Evolutionary conservation across 2,329 filamentous ascomycete genomes (phyloP).

Genomic region (Boeremia exigua): DNA sequence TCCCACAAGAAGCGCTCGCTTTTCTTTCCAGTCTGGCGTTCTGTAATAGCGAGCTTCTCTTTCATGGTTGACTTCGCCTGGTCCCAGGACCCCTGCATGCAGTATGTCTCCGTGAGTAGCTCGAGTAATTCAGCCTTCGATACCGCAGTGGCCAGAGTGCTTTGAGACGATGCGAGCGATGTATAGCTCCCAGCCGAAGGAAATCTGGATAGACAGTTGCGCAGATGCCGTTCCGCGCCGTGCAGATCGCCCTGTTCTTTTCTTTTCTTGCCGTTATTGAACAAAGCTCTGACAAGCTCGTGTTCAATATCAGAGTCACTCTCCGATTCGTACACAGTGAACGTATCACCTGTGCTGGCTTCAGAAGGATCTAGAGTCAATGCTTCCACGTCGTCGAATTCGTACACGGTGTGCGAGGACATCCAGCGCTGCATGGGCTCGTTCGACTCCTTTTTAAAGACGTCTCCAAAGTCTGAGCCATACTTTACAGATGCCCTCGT

Average conservation of each 20-base stretch:
- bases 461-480: slow-evolving; percentile 32
- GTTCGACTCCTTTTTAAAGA: slow-evolving; percentile 22
- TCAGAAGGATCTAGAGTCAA: slow-evolving; percentile 17
- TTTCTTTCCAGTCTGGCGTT: slow-evolving; percentile 25
- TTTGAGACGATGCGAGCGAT: slow-evolving; percentile 15
- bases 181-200: slow-evolving; percentile 15
- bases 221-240: slow-evolving; percentile 22
- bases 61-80: slow-evolving; percentile 24
- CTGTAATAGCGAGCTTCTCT: slow-evolving; percentile 27
- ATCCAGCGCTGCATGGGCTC: slow-evolving; percentile 31
- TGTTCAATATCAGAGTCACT: slow-evolving; percentile 29
- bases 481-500: slow-evolving; percentile 20
- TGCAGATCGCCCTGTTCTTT: slow-evolving; percentile 22
- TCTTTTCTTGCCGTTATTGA: slow-evolving; percentile 21
- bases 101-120: slow-evolving; percentile 21
- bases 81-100: slow-evolving; percentile 14
- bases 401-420: slow-evolving; percentile 29
- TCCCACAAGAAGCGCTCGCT: slow-evolving; percentile 24
- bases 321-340: slow-evolving; percentile 23
- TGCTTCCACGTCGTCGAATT: slow-evolving; percentile 22
- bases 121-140: slow-evolving; percentile 22
- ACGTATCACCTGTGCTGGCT: slow-evolving; percentile 13
- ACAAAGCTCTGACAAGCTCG: slow-evolving; percentile 25
- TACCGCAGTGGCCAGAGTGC: slow-evolving; percentile 5
- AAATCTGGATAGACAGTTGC: slow-evolving; percentile 25